Conservation (phyloP, 1,284 basidiomycete genomes). For the Sporisorium sorghi region DNA sequence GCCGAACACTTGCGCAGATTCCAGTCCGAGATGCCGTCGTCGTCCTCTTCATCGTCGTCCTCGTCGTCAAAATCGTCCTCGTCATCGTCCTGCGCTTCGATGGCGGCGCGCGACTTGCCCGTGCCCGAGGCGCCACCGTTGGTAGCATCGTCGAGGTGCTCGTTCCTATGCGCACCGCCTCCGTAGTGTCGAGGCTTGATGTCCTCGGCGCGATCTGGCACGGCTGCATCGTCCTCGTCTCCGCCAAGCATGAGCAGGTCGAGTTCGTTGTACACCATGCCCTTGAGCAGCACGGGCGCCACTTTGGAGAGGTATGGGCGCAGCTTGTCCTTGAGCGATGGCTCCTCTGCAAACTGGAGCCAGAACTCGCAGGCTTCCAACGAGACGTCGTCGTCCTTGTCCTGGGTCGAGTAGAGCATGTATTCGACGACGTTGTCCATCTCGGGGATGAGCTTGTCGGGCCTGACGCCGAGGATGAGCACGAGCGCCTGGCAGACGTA, state of each 20-base stretch:
- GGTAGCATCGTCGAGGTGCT: constrained; percentile 59
- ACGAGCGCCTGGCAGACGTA: constrained; percentile 97
- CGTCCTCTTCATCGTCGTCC: constrained; percentile 91
- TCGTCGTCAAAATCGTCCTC: constrained; percentile 83
- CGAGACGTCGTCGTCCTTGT: constrained; percentile 77
- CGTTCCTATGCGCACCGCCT: constrained; percentile 77
- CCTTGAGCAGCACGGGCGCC: constrained; percentile 91
- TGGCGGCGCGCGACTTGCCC: constrained; percentile 61
- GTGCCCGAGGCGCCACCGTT: constrained; percentile 63
- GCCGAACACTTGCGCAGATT: constrained; percentile 98
- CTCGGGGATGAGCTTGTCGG: constrained; percentile 96
- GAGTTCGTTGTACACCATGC: constrained; percentile 97
- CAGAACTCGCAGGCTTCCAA: constrained; percentile 98
- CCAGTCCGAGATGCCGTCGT: constrained; percentile 98
- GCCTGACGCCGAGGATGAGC: constrained; percentile 87
- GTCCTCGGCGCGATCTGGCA: constrained; percentile 82
- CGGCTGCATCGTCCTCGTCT: constrained; percentile 83
- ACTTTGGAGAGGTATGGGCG: constrained; percentile 87
- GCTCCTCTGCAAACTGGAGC: constrained; percentile 98
- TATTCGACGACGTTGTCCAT: constrained; percentile 96
- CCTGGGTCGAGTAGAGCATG: constrained; percentile 98
- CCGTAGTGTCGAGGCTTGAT: constrained; percentile 94
- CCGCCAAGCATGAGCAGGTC: constrained; percentile 94
- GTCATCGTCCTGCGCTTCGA: constrained; percentile 75
- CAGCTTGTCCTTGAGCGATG: constrained; percentile 83